phyloP scores from a whole-genome alignment of 352 stramenopile genomes.

The Globisporangium uncinulatum region DNA sequence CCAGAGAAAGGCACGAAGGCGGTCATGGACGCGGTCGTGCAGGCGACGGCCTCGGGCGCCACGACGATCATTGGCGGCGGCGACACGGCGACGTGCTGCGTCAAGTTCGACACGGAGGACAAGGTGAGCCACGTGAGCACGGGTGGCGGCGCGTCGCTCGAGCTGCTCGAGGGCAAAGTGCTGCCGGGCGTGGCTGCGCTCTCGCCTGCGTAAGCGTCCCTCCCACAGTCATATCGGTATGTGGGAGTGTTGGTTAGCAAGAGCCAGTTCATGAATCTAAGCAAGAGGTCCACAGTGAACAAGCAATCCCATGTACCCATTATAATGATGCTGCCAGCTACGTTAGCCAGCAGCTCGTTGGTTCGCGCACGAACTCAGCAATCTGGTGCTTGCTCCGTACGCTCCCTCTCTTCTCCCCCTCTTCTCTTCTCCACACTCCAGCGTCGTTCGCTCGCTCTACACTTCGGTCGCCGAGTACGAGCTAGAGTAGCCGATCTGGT shows the following conservation, averaged over 20 bases:
- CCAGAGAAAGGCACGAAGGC: constrained; percentile 89
- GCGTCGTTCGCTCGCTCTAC: constrained; percentile 14
- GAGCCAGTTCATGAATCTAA: no score
- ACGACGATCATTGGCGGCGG: constrained; percentile 99
- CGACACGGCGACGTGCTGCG: constrained; percentile 92
- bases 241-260: no score
- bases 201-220: constrained; percentile 40
- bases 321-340: constrained; percentile 3
- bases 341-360: not conserved
- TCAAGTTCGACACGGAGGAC: constrained; percentile 86
- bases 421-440: no score
- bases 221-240: not conserved
- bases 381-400: no score
- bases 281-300: not conserved
- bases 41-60: constrained; percentile 90
- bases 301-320: constrained; percentile 7
- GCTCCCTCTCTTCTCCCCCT: no score
- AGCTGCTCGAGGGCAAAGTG: constrained; percentile 98
- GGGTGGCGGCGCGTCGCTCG: constrained; percentile 93
- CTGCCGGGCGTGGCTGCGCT: constrained; percentile 97
- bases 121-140: constrained; percentile 91
- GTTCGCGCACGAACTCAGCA: not conserved
- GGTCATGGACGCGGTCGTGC: constrained; percentile 95
- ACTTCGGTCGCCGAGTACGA: constrained; percentile 72
- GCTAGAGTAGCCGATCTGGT: constrained; percentile 69